Conservation (phyloP, 345 rosid genomes). For the Sisymbrium altissimum region DNA sequence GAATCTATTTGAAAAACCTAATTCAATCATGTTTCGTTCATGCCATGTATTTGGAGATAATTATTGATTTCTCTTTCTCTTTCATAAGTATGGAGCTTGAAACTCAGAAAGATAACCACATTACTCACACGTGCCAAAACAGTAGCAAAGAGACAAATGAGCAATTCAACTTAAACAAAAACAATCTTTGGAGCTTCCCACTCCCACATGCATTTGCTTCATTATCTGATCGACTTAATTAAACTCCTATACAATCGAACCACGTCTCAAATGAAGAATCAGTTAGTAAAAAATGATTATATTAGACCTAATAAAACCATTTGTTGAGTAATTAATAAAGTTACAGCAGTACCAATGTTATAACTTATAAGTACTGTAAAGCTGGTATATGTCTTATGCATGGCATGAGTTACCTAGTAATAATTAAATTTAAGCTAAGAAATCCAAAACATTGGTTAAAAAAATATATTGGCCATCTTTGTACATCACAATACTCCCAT, state of each 20-base stretch:
- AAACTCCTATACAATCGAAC: neutral
- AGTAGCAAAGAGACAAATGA: slow-evolving; percentile 19
- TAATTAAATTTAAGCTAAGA: neutral
- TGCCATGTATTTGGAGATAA: slow-evolving; percentile 8
- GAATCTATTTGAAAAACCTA: neutral
- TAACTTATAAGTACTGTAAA: too few relatives aligned
- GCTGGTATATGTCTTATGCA: neutral
- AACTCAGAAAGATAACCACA: neutral
- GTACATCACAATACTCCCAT: neutral
- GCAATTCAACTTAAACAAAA: neutral
- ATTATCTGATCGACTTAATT: neutral
- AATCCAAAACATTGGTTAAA: neutral
- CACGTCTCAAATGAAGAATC: neutral
- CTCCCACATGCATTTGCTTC: slow-evolving; percentile 20
- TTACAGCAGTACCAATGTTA: neutral
- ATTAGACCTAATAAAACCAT: neutral
- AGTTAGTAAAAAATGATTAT: neutral
- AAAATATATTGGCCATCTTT: neutral
- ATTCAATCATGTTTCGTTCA: neutral
- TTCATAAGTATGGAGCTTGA: slow-evolving; percentile 10
- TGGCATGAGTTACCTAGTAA: neutral
- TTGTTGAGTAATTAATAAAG: neutral
- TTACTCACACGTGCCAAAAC: slow-evolving; percentile 27
- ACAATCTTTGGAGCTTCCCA: slow-evolving; percentile 10
- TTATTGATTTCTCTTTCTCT: neutral